These are phyloP conservation scores for Beta vulgaris DNA, from an alignment of 148 eudicot genomes.

Conservation along the genomic window DNA sequence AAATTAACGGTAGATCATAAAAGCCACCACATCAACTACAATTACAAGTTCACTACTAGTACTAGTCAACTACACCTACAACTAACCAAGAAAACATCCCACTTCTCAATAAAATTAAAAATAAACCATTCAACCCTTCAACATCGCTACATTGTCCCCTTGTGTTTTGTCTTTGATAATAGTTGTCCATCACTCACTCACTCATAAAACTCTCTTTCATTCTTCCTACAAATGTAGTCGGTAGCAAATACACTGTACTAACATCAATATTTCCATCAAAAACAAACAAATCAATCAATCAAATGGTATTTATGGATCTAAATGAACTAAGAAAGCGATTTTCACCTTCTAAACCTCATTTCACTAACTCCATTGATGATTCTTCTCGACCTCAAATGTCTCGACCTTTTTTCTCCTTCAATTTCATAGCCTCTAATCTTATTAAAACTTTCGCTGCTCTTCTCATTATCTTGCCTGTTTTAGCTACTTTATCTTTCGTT, in stretches of 20 bases:
- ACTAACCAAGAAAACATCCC: too few relatives aligned
- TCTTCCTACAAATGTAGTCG: neutral
- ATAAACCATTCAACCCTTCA: too few relatives aligned
- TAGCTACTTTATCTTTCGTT: slow-evolving; percentile 28
- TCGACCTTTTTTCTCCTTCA: slow-evolving; percentile 10
- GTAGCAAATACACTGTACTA: neutral
- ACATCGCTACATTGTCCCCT: too few relatives aligned
- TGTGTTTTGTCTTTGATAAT: too few relatives aligned
- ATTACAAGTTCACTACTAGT: too few relatives aligned
- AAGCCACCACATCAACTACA: too few relatives aligned
- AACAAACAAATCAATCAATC: neutral
- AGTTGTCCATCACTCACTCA: too few relatives aligned
- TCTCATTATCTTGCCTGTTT: slow-evolving; percentile 36
- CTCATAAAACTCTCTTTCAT: neutral
- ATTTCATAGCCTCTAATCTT: slow-evolving; percentile 22
- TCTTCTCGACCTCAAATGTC: slow-evolving; percentile 16
- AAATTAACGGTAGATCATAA: too few relatives aligned
- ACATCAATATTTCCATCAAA: too few relatives aligned
- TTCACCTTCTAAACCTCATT: slow-evolving; percentile 26
- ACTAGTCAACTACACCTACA: too few relatives aligned
- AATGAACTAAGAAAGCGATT: slow-evolving; percentile 41
- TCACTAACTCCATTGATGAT: slow-evolving; percentile 15
- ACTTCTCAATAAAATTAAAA: too few relatives aligned
- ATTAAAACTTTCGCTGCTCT: slow-evolving; percentile 35
- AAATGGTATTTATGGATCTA: slow-evolving; percentile 33